Conservation (phyloP, 257 asterid genomes). For the Scutellaria galericulata region DNA sequence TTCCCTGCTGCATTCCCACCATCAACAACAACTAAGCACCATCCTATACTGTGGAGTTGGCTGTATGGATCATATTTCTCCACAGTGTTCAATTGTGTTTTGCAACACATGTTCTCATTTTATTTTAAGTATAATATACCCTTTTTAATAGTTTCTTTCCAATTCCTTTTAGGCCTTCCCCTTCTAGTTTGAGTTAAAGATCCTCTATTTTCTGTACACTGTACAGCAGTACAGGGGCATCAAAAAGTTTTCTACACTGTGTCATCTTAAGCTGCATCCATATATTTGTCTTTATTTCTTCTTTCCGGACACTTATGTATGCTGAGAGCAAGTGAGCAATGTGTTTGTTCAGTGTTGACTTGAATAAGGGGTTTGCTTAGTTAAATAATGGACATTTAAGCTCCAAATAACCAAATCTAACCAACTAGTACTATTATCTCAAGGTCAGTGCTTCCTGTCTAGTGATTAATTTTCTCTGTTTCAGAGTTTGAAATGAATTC, state of each 20-base stretch:
- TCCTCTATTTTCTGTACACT: not conserved
- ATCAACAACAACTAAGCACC: not conserved
- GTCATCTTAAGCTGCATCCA: not conserved
- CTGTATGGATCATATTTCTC: not conserved
- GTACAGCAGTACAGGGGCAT: not conserved
- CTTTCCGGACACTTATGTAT: slow-evolving; percentile 12
- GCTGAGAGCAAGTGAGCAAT: not conserved
- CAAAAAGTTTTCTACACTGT: not conserved
- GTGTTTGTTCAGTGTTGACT: not conserved
- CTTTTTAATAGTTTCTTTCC: not conserved
- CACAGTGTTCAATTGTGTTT: not conserved
- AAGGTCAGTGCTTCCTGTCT: slow-evolving; percentile 13
- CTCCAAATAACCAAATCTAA: slow-evolving; percentile 6
- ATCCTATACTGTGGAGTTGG: not conserved
- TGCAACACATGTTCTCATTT: not conserved
- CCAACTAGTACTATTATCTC: slow-evolving; percentile 19
- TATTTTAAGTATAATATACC: not conserved
- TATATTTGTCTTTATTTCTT: slow-evolving; percentile 13
- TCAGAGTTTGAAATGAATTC: not conserved
- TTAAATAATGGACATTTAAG: slow-evolving; percentile 13
- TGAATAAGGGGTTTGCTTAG: slow-evolving; percentile 16
- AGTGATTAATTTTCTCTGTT: slow-evolving; percentile 13
- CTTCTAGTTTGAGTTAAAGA: not conserved
- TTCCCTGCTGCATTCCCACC: not conserved
- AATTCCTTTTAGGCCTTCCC: not conserved